Base-by-base conservation (phyloP, 495 filamentous ascomycete species). In the Chaetomium fimeti region DNA sequence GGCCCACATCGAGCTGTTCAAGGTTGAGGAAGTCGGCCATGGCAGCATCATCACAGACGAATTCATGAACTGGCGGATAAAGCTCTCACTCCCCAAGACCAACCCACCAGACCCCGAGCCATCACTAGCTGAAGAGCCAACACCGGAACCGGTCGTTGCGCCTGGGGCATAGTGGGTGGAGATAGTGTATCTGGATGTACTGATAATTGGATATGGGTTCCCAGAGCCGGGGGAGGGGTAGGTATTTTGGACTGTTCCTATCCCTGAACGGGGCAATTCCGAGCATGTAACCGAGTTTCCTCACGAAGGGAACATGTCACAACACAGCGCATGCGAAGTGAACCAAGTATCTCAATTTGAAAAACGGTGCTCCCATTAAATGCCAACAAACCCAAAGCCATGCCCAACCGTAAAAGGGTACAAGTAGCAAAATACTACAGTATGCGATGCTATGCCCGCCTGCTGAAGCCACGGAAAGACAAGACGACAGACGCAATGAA, bases 1-100 rank as follows among this genome's bases (percentile, higher is more conserved):
- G 12, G 74, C 76, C 0, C 64, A 75, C 9, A 88, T 97, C 62
- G 88, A 93, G 74, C 82, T 95, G 0, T 88, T 83, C 70, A 85
- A 84, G 68, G 72, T 89, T 1, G 88, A 91, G 70, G 89, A 90
- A 55, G 84, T 81, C 7, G 91, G 90, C 0, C 85, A 89, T 61
- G 91, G 91, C 9, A 80, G 81, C 42, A 92, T 97, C 51, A 77
- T 97, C n/a, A 87, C 87, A 1, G 78, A 84, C 32, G 84, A 89
- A 16, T 97, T 96, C 69, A 81, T 88, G 63, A 79, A 85, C 59
- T 95, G 91, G 89, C 79, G 91, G 57, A 84, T 81, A 28, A 83
- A 82, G 61, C 71, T 83, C 22, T 72, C 64, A 22, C 56, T 79
- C 29, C 62, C 55, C 15, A 61, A 68, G 53, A 1, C 20, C 32